phyloP scores from a whole-genome alignment of 495 filamentous ascomycete genomes.

The Lentithecium fluviatile region DNA sequence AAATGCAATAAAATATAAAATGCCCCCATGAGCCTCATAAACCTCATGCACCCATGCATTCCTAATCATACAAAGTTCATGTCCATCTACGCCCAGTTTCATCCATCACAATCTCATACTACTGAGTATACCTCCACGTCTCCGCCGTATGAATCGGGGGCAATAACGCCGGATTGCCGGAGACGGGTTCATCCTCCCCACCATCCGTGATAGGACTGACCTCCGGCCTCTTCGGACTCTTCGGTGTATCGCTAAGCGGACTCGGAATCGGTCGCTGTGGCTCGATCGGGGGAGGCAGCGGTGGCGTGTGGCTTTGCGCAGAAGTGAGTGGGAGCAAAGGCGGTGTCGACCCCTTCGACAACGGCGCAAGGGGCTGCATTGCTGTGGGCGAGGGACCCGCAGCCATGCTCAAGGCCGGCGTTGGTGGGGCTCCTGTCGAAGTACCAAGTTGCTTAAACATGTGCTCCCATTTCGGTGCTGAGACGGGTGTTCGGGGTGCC shows the following conservation, averaged over 20 bases:
- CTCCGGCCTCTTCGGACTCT: slow-evolving; percentile 31
- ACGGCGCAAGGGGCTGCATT: not conserved
- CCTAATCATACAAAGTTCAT: not conserved
- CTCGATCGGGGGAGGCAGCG: slow-evolving; percentile 8
- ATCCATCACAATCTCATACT: not conserved
- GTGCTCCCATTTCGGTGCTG: slow-evolving; percentile 15
- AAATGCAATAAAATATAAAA: too few relatives aligned
- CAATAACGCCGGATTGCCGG: not conserved
- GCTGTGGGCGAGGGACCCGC: not conserved
- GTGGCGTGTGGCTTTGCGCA: not conserved
- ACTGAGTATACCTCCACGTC: slow-evolving; percentile 31
- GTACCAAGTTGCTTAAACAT: slow-evolving; percentile 22
- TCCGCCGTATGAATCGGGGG: slow-evolving; percentile 23
- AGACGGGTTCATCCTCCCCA: slow-evolving; percentile 3
- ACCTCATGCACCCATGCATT: not conserved
- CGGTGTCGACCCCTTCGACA: not conserved
- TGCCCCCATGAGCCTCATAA: too few relatives aligned
- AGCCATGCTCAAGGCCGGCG: not conserved
- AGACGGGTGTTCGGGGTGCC: not conserved
- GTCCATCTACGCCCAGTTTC: not conserved
- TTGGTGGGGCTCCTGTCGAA: slow-evolving; percentile 1
- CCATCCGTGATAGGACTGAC: slow-evolving; percentile 30
- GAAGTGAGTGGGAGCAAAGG: not conserved
- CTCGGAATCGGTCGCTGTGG: slow-evolving; percentile 27
- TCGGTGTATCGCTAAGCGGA: slow-evolving; percentile 25